Evolutionary conservation across 805 yeast species (phyloP).

Genomic region (Zygotorulaspora florentina): DNA sequence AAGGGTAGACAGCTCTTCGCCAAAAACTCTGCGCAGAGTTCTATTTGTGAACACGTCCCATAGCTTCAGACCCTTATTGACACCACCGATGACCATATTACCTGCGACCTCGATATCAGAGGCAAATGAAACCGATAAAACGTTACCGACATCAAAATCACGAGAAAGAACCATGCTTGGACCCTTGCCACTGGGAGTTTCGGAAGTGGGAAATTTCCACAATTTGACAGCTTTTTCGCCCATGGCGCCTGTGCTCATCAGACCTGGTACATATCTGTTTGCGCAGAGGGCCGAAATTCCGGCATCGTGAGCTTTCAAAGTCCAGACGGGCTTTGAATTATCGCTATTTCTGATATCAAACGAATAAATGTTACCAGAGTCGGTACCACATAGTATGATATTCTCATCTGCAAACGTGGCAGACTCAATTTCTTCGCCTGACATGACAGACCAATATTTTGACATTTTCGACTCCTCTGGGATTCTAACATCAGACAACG

Average conservation of each 20-base stretch:
- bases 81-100: slow-evolving; percentile 82
- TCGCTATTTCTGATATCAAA: slow-evolving; percentile 70
- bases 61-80: slow-evolving; percentile 73
- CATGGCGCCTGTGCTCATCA: slow-evolving; percentile 85
- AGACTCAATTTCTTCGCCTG: slow-evolving; percentile 80
- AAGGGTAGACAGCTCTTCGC: slow-evolving; percentile 49
- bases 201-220: slow-evolving; percentile 66
- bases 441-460: slow-evolving; percentile 56
- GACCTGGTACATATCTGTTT: slow-evolving; percentile 62
- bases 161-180: slow-evolving; percentile 90
- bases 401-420: slow-evolving; percentile 64
- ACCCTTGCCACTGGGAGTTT: slow-evolving; percentile 29
- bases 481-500: slow-evolving; percentile 80
- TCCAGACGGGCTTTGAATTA: slow-evolving; percentile 75
- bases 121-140: slow-evolving; percentile 75
- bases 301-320: slow-evolving; percentile 93
- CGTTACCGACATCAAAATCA: slow-evolving; percentile 93
- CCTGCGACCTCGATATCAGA: slow-evolving; percentile 86
- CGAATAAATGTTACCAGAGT: slow-evolving; percentile 81
- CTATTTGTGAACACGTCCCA: slow-evolving; percentile 89
- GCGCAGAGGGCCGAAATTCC: slow-evolving; percentile 81
- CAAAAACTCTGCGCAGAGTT: slow-evolving; percentile 68
- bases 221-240: slow-evolving; percentile 81
- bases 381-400: slow-evolving; percentile 81
- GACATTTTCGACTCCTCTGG: slow-evolving; percentile 56